Conservation (phyloP, 2,329 filamentous ascomycete species). For the Ophiocordyceps australis region DNA sequence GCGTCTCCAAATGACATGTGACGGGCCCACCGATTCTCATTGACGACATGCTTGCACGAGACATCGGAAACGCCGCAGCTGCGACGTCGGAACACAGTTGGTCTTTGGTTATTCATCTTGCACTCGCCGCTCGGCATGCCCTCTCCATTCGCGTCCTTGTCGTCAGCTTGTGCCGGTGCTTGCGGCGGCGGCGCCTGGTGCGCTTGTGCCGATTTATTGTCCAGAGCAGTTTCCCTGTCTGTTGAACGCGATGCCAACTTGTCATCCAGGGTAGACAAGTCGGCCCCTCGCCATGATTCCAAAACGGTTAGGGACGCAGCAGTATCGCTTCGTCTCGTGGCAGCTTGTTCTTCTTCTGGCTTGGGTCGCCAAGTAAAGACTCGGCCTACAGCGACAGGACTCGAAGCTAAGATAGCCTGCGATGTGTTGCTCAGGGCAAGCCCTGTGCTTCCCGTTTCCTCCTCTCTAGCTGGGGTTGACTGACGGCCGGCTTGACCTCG, state of each 20-base stretch:
- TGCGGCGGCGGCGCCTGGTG: slow-evolving; percentile 21
- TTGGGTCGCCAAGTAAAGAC: slow-evolving; percentile 48
- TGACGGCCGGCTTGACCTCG: slow-evolving; percentile 32
- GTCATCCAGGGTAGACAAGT: too few relatives aligned
- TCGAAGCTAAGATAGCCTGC: slow-evolving; percentile 11
- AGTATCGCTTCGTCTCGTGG: slow-evolving; percentile 16
- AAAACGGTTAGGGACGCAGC: too few relatives aligned
- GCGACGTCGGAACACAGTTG: slow-evolving; percentile 42
- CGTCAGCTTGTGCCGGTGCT: slow-evolving; percentile 37
- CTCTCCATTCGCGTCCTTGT: slow-evolving; percentile 42
- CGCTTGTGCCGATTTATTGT: slow-evolving; percentile 18
- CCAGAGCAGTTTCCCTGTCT: slow-evolving; percentile 9
- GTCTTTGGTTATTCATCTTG: too few relatives aligned
- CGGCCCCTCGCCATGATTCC: too few relatives aligned
- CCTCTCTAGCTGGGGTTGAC: slow-evolving; percentile 31
- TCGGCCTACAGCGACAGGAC: slow-evolving; percentile 23
- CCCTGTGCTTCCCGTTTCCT: slow-evolving; percentile 14
- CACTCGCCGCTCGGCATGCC: too few relatives aligned
- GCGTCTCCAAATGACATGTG: slow-evolving; percentile 60
- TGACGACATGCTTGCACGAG: slow-evolving; percentile 13
- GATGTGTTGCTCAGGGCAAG: slow-evolving; percentile 3
- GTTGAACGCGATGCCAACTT: too few relatives aligned
- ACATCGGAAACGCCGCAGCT: slow-evolving; percentile 25
- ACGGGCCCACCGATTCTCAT: slow-evolving; percentile 49
- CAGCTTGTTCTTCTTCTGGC: slow-evolving; percentile 36